Conservation (phyloP, 2,329 filamentous ascomycete genomes). For the Zarea fungicola region DNA sequence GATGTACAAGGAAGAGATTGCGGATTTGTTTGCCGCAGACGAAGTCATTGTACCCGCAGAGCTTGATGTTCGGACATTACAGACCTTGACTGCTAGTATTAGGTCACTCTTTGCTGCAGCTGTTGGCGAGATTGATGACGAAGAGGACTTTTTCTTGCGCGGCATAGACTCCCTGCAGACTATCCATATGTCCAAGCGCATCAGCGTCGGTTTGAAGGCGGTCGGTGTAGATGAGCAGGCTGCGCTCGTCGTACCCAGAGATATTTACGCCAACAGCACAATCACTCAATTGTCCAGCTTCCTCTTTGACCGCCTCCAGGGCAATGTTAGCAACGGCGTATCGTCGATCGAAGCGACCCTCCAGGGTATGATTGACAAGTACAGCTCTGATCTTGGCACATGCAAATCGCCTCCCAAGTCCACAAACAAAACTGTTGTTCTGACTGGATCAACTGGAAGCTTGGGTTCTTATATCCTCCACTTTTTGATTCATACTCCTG, state of each 20-base stretch:
- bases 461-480: slow-evolving; percentile 68
- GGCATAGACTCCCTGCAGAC: slow-evolving; percentile 38
- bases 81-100: slow-evolving; percentile 21
- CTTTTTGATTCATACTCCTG: slow-evolving; percentile 21
- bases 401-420: not conserved
- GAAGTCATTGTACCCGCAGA: slow-evolving; percentile 14
- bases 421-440: slow-evolving; percentile 55
- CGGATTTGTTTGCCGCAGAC: slow-evolving; percentile 32
- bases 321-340: slow-evolving; percentile 1
- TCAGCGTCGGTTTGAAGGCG: slow-evolving; percentile 18
- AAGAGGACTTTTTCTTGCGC: slow-evolving; percentile 32
- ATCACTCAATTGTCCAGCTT: slow-evolving; percentile 21
- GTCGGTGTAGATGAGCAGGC: slow-evolving; percentile 16
- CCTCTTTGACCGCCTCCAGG: slow-evolving; percentile 13
- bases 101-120: slow-evolving; percentile 18
- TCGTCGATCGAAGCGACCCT: slow-evolving; percentile 15
- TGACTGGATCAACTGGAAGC: slow-evolving; percentile 87
- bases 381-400: not conserved
- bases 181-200: slow-evolving; percentile 19
- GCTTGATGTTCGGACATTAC: slow-evolving; percentile 20
- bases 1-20: slow-evolving; percentile 39
- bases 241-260: slow-evolving; percentile 18
- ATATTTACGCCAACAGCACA: slow-evolving; percentile 27
- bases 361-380: slow-evolving; percentile 22
- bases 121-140: slow-evolving; percentile 17